phyloP scores from a whole-genome alignment of 2,329 filamentous ascomycete species.

The Fusarium floridanum region DNA sequence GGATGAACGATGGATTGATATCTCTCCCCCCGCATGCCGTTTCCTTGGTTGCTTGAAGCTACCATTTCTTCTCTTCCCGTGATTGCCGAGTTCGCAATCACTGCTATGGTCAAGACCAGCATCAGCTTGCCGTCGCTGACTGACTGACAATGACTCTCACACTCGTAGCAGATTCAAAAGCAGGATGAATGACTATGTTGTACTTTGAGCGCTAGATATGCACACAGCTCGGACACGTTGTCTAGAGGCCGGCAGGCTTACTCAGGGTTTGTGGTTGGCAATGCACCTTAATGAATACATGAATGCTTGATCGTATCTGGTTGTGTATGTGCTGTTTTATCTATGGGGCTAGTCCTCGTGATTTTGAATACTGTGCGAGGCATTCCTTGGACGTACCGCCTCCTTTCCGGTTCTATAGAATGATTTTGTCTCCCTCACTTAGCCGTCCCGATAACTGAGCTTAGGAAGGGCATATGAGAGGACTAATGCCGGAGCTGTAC shows the following conservation, averaged over 20 bases:
- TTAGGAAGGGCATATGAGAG: neutral
- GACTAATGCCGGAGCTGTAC: neutral
- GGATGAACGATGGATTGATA: slow-evolving; percentile 38
- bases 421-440: neutral
- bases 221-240: slow-evolving; percentile 40
- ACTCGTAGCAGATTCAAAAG: slow-evolving; percentile 32
- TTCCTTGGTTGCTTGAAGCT: slow-evolving; percentile 30
- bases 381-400: neutral
- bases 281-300: slow-evolving; percentile 49
- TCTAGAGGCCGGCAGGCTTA: slow-evolving; percentile 39
- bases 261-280: slow-evolving; percentile 39
- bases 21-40: slow-evolving; percentile 26
- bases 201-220: slow-evolving; percentile 40
- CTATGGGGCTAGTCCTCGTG: neutral
- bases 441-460: neutral
- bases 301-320: slow-evolving; percentile 30
- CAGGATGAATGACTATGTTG: slow-evolving; percentile 36
- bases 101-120: slow-evolving; percentile 18
- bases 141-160: slow-evolving; percentile 22
- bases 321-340: neutral
- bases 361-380: neutral
- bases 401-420: neutral
- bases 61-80: slow-evolving; percentile 37
- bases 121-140: slow-evolving; percentile 12
- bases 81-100: slow-evolving; percentile 32